phyloP scores from a whole-genome alignment of 768 basidiomycete species.

The Rhodotorula graminis region DNA sequence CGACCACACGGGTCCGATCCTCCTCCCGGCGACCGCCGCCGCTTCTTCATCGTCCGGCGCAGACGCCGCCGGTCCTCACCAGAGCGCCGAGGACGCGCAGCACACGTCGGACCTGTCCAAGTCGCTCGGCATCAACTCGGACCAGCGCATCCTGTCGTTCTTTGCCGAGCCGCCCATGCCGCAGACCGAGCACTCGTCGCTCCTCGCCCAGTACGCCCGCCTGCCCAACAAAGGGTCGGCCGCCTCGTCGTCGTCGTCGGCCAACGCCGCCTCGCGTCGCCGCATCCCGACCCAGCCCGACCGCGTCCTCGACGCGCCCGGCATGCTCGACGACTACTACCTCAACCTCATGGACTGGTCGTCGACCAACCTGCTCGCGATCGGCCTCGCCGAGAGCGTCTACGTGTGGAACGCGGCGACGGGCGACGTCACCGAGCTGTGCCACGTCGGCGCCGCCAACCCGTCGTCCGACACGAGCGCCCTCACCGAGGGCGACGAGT shows the following conservation, averaged over 20 bases:
- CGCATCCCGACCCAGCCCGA: conserved; percentile 82
- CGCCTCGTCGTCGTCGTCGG: conserved; percentile 61
- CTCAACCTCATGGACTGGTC: conserved; percentile 92
- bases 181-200: conserved; percentile 68
- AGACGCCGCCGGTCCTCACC: background rate
- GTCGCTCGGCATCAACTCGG: conserved; percentile 43
- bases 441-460: conserved; percentile 49
- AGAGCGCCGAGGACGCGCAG: conserved; percentile 32
- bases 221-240: conserved; percentile 52
- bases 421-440: conserved; percentile 65
- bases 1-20: conserved; percentile 39
- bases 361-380: conserved; percentile 75
- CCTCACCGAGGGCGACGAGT: conserved; percentile 34
- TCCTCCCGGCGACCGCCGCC: conserved; percentile 9
- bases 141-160: conserved; percentile 71
- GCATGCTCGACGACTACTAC: conserved; percentile 83
- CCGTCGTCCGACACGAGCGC: conserved; percentile 46
- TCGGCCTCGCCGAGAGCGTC: conserved; percentile 76
- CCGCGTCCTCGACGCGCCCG: conserved; percentile 91
- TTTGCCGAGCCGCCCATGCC: conserved; percentile 72
- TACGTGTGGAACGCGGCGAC: conserved; percentile 94
- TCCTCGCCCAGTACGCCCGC: conserved; percentile 75
- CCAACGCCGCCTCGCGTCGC: conserved; percentile 64
- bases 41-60: background rate
- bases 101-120: conserved; percentile 43